Evolutionary conservation across 495 filamentous ascomycete genomes (phyloP).

Genomic region (Trichoderma erinaceum): DNA sequence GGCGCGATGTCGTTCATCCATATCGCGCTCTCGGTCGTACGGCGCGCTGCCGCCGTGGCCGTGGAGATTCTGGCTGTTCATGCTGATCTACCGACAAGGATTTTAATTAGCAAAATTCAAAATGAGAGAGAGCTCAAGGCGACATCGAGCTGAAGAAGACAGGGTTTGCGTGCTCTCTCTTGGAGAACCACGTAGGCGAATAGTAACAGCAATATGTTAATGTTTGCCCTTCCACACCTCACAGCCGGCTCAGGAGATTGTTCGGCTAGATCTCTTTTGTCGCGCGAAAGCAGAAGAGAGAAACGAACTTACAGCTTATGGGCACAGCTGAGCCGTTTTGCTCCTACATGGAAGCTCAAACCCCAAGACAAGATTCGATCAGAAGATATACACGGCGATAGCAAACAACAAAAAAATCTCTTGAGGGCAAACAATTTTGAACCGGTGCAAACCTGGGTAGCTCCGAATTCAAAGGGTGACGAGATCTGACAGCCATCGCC

Average conservation of each 20-base stretch:
- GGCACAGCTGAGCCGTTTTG: conserved; percentile 13
- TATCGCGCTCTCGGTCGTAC: conserved; percentile 31
- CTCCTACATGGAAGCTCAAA: conserved; percentile 8
- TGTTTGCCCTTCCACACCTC: not conserved
- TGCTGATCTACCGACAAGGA: conserved; percentile 19
- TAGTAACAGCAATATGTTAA: not conserved
- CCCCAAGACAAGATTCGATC: not conserved
- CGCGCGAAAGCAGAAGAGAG: not conserved
- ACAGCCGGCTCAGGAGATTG: conserved; percentile 7
- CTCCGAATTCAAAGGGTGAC: conserved; percentile 13
- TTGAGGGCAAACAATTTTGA: not conserved
- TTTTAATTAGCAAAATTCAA: conserved; percentile 4
- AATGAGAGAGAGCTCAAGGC: not conserved
- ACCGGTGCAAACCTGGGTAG: conserved; percentile 9
- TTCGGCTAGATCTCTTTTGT: not conserved
- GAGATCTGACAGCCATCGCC: conserved; percentile 15
- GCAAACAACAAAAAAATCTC: not conserved
- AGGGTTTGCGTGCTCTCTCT: not conserved
- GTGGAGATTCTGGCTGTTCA: conserved; percentile 42
- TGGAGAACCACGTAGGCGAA: too few relatives aligned
- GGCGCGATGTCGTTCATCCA: conserved; percentile 35
- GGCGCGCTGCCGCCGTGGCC: conserved; percentile 34
- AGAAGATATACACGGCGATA: not conserved
- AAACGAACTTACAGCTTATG: conserved; percentile 11
- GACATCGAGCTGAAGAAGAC: not conserved